phyloP scores from a whole-genome alignment of 2,329 filamentous ascomycete species.

The Aspergillus jensenii region DNA sequence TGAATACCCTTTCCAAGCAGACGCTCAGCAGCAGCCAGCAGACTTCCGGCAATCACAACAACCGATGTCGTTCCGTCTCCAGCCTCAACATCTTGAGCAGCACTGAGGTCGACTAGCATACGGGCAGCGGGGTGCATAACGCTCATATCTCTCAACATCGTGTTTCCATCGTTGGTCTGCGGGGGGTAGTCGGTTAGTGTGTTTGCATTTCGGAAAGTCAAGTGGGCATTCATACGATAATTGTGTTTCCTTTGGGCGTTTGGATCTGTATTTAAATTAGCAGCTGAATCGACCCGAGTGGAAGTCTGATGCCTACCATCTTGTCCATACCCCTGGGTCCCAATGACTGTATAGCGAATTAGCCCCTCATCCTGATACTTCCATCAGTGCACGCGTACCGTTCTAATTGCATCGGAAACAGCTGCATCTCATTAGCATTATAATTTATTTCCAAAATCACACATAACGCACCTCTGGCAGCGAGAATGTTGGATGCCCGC shows the following conservation, averaged over 20 bases:
- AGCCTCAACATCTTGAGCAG: constrained; percentile 96
- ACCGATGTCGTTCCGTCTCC: constrained; percentile 98
- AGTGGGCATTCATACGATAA: constrained; percentile 62
- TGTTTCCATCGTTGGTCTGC: constrained; percentile 94
- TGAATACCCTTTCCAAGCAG: constrained; percentile 90
- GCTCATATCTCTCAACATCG: constrained; percentile 98
- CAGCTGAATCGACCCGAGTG: neutral
- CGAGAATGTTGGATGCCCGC: constrained; percentile 93
- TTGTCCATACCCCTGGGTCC: constrained; percentile 98
- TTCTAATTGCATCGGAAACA: constrained; percentile 96
- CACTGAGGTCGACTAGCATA: constrained; percentile 97
- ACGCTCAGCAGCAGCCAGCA: constrained; percentile 89
- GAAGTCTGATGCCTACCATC: constrained; percentile 59
- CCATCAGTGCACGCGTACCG: constrained; percentile 48
- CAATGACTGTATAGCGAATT: constrained; percentile 61
- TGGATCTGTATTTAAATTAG: constrained; percentile 63
- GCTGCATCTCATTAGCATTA: constrained; percentile 54
- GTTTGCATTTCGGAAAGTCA: constrained; percentile 23
- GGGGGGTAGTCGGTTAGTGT: constrained; percentile 22
- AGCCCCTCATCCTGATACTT: constrained; percentile 36
- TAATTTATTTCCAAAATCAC: neutral
- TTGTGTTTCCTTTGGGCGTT: constrained; percentile 92
- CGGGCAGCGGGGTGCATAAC: constrained; percentile 99
- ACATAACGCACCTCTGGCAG: constrained; percentile 73
- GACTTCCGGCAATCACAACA: constrained; percentile 93